These are phyloP conservation scores for Aspergillus awamori DNA, from an alignment of 2,329 filamentous ascomycete species.

Conservation along the genomic window DNA sequence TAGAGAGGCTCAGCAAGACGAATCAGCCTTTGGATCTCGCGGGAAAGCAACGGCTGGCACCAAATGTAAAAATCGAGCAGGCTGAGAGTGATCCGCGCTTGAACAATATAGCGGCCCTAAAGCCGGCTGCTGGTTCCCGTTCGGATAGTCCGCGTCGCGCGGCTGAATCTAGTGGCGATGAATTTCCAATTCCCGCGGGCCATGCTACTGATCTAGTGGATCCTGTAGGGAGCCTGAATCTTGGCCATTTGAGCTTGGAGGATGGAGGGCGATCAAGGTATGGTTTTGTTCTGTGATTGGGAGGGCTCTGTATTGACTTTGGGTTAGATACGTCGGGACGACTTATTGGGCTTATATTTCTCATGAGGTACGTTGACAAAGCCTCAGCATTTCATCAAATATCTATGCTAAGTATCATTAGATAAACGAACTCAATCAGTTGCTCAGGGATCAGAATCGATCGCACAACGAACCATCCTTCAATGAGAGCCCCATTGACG, in stretches of 20 bases:
- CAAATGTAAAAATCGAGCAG: conserved; percentile 21
- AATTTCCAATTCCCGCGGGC: conserved; percentile 47
- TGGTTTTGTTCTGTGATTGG: conserved; percentile 25
- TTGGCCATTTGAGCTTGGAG: conserved; percentile 48
- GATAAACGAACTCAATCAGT: conserved; percentile 49
- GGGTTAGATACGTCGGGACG: conserved; percentile 47
- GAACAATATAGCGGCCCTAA: conserved; percentile 19
- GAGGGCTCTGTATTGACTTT: neutral
- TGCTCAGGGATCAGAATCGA: conserved; percentile 46
- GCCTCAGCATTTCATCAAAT: neutral
- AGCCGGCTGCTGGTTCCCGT: conserved; percentile 23
- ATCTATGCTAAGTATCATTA: conserved; percentile 24
- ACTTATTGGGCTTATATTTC: conserved; percentile 52
- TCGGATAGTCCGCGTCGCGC: conserved; percentile 38
- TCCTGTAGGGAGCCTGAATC: conserved; percentile 44
- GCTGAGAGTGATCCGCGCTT: conserved; percentile 24
- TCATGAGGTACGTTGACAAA: conserved; percentile 38
- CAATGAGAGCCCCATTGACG: conserved; percentile 28
- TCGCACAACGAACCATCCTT: conserved; percentile 33
- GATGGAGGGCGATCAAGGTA: conserved; percentile 48
- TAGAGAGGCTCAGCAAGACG: conserved; percentile 45
- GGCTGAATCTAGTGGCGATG: conserved; percentile 41
- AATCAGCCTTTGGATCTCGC: conserved; percentile 32
- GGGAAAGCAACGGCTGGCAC: conserved; percentile 25
- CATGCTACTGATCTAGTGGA: conserved; percentile 47